These are phyloP conservation scores for Entophlyctis helioformis DNA, from an alignment of 192 early-diverging fungal genomes.

Conservation along the genomic window DNA sequence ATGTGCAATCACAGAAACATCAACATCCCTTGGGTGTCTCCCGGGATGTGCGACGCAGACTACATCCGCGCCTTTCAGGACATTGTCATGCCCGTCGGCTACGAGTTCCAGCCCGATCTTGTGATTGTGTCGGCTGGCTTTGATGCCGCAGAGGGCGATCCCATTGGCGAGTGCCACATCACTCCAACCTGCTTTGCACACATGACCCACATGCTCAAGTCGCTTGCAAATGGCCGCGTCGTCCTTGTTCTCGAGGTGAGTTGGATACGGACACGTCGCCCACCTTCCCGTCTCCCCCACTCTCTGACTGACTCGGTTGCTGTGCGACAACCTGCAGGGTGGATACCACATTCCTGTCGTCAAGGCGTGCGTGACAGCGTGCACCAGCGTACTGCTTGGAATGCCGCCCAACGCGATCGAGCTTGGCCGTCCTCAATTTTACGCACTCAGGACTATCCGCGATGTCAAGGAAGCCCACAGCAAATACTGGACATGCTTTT, in stretches of 20 bases:
- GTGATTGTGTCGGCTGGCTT: constrained; percentile 79
- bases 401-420: too few species aligned
- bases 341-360: too few species aligned
- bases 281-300: too few species aligned
- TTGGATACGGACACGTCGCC: too few species aligned
- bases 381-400: too few species aligned
- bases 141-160: constrained; percentile 76
- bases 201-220: constrained; percentile 74
- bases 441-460: too few species aligned
- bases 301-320: too few species aligned
- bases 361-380: too few species aligned
- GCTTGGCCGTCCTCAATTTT: too few species aligned
- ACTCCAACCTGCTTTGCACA: constrained; percentile 71
- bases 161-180: constrained; percentile 70
- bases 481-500: too few species aligned
- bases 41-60: constrained; percentile 70
- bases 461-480: too few species aligned
- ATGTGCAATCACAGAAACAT: constrained; percentile 44
- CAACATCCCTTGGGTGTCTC: constrained; percentile 74
- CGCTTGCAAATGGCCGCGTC: constrained; percentile 55
- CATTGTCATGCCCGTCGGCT: constrained; percentile 70
- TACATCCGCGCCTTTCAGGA: constrained; percentile 75
- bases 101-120: constrained; percentile 73
- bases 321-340: too few species aligned
- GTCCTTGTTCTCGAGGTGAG: constrained; percentile 73